Conservation (phyloP, 2,329 filamentous ascomycete genomes). For the Boeremia exigua region DNA sequence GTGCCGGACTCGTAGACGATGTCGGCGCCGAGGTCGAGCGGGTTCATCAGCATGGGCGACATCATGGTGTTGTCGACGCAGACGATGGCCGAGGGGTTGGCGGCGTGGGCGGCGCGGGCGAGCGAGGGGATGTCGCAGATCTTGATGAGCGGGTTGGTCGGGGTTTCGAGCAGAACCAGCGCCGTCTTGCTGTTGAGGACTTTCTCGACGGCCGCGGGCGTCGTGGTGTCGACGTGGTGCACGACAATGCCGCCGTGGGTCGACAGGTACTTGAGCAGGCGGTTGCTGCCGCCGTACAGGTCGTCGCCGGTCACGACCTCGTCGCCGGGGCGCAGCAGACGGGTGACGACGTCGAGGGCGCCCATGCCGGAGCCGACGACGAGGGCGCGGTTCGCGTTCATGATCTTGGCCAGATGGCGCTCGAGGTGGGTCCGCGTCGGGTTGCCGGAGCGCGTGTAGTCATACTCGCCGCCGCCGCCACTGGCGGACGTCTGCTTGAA, state of each 20-base stretch:
- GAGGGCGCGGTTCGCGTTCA: slow-evolving; percentile 89
- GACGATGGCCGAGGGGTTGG: slow-evolving; percentile 79
- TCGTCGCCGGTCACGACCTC: slow-evolving; percentile 98
- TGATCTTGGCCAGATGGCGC: slow-evolving; percentile 97
- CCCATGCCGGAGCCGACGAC: slow-evolving; percentile 98
- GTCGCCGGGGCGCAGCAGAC: slow-evolving; percentile 87
- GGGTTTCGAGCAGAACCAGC: slow-evolving; percentile 95
- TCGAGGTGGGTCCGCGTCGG: slow-evolving; percentile 95
- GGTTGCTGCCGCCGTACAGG: slow-evolving; percentile 93
- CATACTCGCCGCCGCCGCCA: slow-evolving; percentile 86
- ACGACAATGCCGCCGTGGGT: slow-evolving; percentile 90
- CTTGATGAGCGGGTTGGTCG: slow-evolving; percentile 98
- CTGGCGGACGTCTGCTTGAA: slow-evolving; percentile 89
- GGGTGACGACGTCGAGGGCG: slow-evolving; percentile 93
- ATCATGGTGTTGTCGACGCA: slow-evolving; percentile 99
- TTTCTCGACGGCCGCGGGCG: slow-evolving; percentile 70
- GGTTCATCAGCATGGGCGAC: slow-evolving; percentile 91
- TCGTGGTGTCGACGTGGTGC: slow-evolving; percentile 94
- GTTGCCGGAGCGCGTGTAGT: slow-evolving; percentile 98
- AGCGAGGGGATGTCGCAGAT: slow-evolving; percentile 91
- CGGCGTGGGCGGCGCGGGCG: slow-evolving; percentile 74
- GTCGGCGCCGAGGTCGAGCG: slow-evolving; percentile 91
- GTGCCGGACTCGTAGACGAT: slow-evolving; percentile 98
- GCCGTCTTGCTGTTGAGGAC: slow-evolving; percentile 81
- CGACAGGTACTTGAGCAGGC: slow-evolving; percentile 88